Conservation (phyloP, 345 rosid species). For the Brassica napus region Da-Ae NC_063438.1:3177001-3177500, state of each 20-base stretch:
- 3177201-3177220: not conserved
- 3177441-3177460: not conserved
- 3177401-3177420: not conserved
- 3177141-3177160: too few relatives aligned
- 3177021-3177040: too few relatives aligned
- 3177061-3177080: too few relatives aligned
- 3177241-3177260: not conserved
- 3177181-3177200: not conserved
- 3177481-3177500: not conserved
- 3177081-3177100: too few relatives aligned
- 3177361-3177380: not conserved
- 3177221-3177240: not conserved
- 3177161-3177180: not conserved
- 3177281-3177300: not conserved
- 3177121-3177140: too few relatives aligned
- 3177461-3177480: not conserved
- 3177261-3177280: not conserved
- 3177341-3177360: not conserved
- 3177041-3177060: too few relatives aligned
- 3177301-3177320: not conserved
- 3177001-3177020: too few relatives aligned
- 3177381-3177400: not conserved
- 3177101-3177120: too few relatives aligned
- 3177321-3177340: not conserved
- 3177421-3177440: not conserved